phyloP scores from a whole-genome alignment of 495 filamentous ascomycete genomes.

The Xylaria scruposa region DNA sequence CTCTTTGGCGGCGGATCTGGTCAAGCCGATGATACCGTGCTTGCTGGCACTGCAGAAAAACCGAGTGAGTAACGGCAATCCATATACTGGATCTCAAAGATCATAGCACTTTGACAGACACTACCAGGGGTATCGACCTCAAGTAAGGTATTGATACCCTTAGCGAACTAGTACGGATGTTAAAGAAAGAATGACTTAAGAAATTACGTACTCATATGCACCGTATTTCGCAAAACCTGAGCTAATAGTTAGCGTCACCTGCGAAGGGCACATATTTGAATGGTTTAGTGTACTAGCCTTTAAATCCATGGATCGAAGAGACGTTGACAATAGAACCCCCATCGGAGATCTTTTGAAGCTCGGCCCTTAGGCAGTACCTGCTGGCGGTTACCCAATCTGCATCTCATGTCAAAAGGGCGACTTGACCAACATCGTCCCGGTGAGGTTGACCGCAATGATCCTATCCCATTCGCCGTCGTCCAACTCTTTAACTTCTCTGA shows the following conservation, averaged over 20 bases:
- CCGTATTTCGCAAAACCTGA: conserved; percentile 50
- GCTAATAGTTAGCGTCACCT: conserved; percentile 23
- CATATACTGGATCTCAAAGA: not conserved
- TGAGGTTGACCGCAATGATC: conserved; percentile 62
- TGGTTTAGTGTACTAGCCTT: conserved; percentile 43
- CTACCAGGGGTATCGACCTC: not conserved
- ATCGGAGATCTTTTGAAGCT: conserved; percentile 55
- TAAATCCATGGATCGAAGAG: conserved; percentile 59
- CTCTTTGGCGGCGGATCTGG: conserved; percentile 63
- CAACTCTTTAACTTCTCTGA: conserved; percentile 41
- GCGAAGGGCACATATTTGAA: not conserved
- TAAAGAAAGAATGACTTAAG: not conserved
- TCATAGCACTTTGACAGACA: not conserved
- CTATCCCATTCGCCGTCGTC: conserved; percentile 59
- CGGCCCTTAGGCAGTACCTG: conserved; percentile 56
- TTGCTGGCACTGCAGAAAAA: conserved; percentile 51
- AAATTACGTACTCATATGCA: conserved; percentile 51
- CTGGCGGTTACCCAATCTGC: conserved; percentile 21
- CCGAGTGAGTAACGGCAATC: conserved; percentile 13
- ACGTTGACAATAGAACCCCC: conserved; percentile 66
- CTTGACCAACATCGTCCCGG: conserved; percentile 58
- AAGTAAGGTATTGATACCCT: not conserved
- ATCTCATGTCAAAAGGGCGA: not conserved
- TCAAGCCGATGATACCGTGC: conserved; percentile 64
- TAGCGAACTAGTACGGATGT: too few relatives aligned